Percentiles rank a stretch among this genome's conserved stretches.
These are phyloP conservation scores for Termitomyces sp. DNA, from an alignment of 768 basidiomycete genomes.

Conservation along the genomic window DNA sequence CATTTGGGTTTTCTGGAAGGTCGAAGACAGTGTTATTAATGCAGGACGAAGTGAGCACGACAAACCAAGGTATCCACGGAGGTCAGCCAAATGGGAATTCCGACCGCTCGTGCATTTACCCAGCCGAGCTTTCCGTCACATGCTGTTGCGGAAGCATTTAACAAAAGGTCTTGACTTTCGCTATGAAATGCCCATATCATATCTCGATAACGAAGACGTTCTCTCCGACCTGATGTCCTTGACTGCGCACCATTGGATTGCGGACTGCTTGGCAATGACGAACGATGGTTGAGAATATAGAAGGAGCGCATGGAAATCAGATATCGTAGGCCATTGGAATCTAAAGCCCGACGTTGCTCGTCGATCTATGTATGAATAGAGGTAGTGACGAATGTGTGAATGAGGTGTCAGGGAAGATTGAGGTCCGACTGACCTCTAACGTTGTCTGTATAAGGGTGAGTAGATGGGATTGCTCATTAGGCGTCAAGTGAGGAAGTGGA, in stretches of 20 bases:
- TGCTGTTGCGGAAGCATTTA: conserved; percentile 64
- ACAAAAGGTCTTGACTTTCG: conserved; percentile 84
- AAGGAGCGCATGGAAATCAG: conserved; percentile 91
- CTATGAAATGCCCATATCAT: conserved; percentile 98
- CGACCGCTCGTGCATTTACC: conserved; percentile 83
- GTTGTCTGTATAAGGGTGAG: conserved; percentile 84
- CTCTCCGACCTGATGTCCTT: conserved; percentile 54
- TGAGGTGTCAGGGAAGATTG: background rate
- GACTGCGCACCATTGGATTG: conserved; percentile 36
- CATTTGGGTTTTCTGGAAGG: conserved; percentile 68
- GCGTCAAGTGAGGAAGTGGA: conserved; percentile 67
- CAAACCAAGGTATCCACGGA: conserved; percentile 77
- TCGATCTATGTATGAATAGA: conserved; percentile 56
- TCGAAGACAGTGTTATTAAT: conserved; percentile 2
- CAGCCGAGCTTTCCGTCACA: conserved; percentile 88
- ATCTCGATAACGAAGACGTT: conserved; percentile 87
- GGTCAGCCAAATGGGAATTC: conserved; percentile 85
- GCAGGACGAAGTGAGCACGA: conserved; percentile 5
- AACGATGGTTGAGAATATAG: conserved; percentile 75
- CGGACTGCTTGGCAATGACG: conserved; percentile 45
- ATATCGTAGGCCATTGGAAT: conserved; percentile 90
- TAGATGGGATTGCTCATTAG: conserved; percentile 81
- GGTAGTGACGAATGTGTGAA: background rate
- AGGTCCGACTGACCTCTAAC: conserved; percentile 58
- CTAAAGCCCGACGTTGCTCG: conserved; percentile 85